Conservation (phyloP, 2,329 filamentous ascomycete genomes). For the Colletotrichum abscissum region DNA sequence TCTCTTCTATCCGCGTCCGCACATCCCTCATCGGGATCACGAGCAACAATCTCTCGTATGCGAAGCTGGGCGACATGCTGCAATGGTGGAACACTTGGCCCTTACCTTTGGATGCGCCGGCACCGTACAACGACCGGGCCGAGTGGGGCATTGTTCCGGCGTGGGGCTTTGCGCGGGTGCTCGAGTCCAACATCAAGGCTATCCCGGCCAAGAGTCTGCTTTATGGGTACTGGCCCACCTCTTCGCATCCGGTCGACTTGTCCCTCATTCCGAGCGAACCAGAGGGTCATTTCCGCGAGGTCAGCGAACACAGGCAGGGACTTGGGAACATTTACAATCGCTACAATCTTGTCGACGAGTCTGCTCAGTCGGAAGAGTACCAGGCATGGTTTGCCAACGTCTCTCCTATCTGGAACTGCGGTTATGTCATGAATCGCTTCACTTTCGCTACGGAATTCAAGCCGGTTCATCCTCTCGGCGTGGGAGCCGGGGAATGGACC, state of each 20-base stretch:
- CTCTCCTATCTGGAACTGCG: slow-evolving; percentile 40
- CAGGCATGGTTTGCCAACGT: slow-evolving; percentile 32
- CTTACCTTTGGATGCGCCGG: slow-evolving; percentile 46
- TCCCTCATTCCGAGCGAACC: slow-evolving; percentile 42
- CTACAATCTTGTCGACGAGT: slow-evolving; percentile 43
- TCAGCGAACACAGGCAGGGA: slow-evolving; percentile 44
- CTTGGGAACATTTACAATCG: slow-evolving; percentile 55
- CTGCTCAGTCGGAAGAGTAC: slow-evolving; percentile 18
- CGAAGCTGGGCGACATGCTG: slow-evolving; percentile 41
- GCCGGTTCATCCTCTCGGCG: slow-evolving; percentile 37
- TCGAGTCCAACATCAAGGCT: slow-evolving; percentile 50
- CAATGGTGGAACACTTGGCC: slow-evolving; percentile 58
- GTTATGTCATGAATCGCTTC: slow-evolving; percentile 46
- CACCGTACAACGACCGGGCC: slow-evolving; percentile 47
- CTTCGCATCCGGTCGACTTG: slow-evolving; percentile 50
- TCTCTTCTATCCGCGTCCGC: slow-evolving; percentile 45
- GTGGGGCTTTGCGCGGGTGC: slow-evolving; percentile 59
- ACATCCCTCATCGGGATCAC: slow-evolving; percentile 45
- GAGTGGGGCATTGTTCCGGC: slow-evolving; percentile 58
- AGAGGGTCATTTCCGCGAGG: slow-evolving; percentile 49
- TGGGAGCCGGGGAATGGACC: slow-evolving; percentile 40
- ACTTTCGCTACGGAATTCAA: slow-evolving; percentile 44
- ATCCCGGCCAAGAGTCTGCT: slow-evolving; percentile 49
- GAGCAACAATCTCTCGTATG: slow-evolving; percentile 49
- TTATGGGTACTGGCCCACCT: slow-evolving; percentile 57